Base-by-base conservation (phyloP, 1,139 yeast species). In the Debaryomyces psychrophilus region DNA sequence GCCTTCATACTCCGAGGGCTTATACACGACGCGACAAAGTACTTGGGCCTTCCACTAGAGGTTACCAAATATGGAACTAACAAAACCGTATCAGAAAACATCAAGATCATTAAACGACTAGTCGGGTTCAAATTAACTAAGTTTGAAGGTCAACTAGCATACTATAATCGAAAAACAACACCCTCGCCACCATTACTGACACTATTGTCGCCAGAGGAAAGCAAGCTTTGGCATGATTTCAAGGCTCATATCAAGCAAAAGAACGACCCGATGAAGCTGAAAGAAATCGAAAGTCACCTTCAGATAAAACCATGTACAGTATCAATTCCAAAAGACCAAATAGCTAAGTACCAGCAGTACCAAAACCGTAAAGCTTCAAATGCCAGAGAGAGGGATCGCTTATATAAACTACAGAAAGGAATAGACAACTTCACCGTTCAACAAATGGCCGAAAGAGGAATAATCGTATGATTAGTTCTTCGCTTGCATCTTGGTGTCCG, bases 41-140 rank as follows among this genome's bases (percentile, higher is more conserved):
- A 41, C 35, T 55, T 68, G 23, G 48, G 44, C 4, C 51, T 69
- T 12, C 71, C 72, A 0, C 42, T 47, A 9, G 72, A 67, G 31
- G 40, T 45, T 5, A 26, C 43, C 2, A 29, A 39, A 7, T 51
- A 50, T 35, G 48, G 44, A 4, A 28, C 43, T 18, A 36, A 20
- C 31, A 42, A 36, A 39, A 15, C 27, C n/a, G 45, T 56, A 5
- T 59, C 68, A 1, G 74, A 70, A 44, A 56, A 61, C 47, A 65
- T 64, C 51, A 60, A 62, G 40, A 68, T 68, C 5, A 41, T 68
- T 38, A 52, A 65, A 33, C 49, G 67, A 39, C 47, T 68, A 2
- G 55, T 64, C 4, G 59, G 64, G 1, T 39, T 48, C 9, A 45
- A 34, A 8, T 39, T 65, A 26, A 53, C 46, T 15, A 45, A 47